Evolutionary conservation across 352 stramenopile species (phyloP), one percentile per base, ranked within the genome.

Genomic region (Phytophthora fragariae): DNA sequence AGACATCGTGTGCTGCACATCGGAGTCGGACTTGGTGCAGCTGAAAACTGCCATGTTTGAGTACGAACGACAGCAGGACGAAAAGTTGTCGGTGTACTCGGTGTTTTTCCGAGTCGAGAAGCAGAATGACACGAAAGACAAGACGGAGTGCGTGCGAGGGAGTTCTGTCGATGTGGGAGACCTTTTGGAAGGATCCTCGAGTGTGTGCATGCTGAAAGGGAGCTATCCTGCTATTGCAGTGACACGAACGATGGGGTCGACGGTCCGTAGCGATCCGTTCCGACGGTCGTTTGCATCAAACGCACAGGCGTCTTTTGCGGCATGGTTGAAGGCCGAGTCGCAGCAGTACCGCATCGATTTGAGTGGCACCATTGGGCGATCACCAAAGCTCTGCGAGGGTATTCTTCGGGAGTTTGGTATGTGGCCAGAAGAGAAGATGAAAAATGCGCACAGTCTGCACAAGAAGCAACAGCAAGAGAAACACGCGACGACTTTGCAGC

Each of bases 71-170:
- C 50, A 57, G 24, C 19, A 57, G 24, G 50, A n/a, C 2, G 50
- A 57, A 7, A 31, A 57, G 24, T 5, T 35, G 24, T 57, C 57
- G 27, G 55, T 62, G 4, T 21, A 65, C 47, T 66, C 63, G 17
- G 66, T 65, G 8, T 47, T 72, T 72, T 62, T 85, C 76, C 21
- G 57, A 62, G 61, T 73, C 17, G 66, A 84, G 15, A 58, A 83
- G 62, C 73, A 88, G 44, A 70, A 79, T 15, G 66, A 79, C 0
- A 47, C 60, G 27, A 61, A 86, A 15, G 82, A 88, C 54, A 74
- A 78, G 10, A 50, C 52, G 10, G 50, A 57, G 50, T 57, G 50
- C 11, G 50, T 21, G 17, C 10, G 2, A 65, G 69, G n/a, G 73
- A 80, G 10, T 68, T 86, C 24, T 57, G 24, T 57, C 5, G 50